Evolutionary conservation across 495 filamentous ascomycete species (phyloP).

Genomic region (Saxispiralis lemnorum): DNA sequence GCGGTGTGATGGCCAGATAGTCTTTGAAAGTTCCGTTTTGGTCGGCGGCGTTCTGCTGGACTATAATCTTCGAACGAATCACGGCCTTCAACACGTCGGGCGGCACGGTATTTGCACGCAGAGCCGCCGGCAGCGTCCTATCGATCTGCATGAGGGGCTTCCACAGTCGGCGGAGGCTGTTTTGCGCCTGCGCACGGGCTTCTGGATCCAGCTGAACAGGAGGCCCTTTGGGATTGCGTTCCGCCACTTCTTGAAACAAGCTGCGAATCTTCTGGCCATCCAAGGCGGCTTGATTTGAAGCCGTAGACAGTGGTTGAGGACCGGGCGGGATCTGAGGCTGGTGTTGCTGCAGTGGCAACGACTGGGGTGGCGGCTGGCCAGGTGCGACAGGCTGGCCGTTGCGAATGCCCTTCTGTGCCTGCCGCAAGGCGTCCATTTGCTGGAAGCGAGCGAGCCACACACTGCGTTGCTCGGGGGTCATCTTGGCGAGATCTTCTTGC

Average conservation of each 20-base stretch:
- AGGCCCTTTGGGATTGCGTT: slow-evolving; percentile 8
- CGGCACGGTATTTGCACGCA: not conserved
- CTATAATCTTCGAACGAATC: slow-evolving; percentile 4
- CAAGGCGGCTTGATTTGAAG: not conserved
- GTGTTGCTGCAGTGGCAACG: slow-evolving; percentile 1
- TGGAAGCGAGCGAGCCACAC: not conserved
- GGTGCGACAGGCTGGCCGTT: slow-evolving; percentile 4
- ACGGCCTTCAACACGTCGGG: not conserved
- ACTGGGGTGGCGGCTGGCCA: not conserved
- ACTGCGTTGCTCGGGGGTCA: slow-evolving; percentile 32
- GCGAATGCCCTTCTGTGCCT: slow-evolving; percentile 14
- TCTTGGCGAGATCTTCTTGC: slow-evolving; percentile 6
- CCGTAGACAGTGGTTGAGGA: too few relatives aligned
- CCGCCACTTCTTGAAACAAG: slow-evolving; percentile 1
- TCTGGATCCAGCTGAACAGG: slow-evolving; percentile 3
- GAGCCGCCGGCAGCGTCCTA: not conserved
- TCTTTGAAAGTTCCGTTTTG: slow-evolving; percentile 34
- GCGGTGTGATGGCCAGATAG: slow-evolving; percentile 37
- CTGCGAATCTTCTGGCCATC: not conserved
- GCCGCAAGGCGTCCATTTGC: slow-evolving; percentile 9
- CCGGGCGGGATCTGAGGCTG: not conserved
- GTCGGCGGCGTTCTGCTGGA: slow-evolving; percentile 43
- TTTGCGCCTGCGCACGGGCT: not conserved
- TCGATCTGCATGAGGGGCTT: not conserved
- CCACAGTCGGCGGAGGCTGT: slow-evolving; percentile 1